Conservation (phyloP, 108 stramenopile genomes). For the Fistulifera solaris region DNA sequence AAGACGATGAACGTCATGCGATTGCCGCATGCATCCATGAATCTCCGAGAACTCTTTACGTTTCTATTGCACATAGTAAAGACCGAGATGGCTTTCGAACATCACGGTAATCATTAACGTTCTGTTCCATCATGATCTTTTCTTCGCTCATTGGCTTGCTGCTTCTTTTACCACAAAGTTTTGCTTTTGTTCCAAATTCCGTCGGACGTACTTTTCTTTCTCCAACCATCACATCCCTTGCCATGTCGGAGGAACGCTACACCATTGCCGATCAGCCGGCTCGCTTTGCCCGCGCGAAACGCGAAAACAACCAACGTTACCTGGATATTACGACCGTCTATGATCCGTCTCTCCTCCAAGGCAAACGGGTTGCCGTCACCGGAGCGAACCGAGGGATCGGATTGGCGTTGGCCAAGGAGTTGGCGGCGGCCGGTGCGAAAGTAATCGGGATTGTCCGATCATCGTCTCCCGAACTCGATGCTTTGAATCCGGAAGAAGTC, state of each 20-base stretch:
- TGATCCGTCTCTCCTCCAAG: conserved; percentile 21
- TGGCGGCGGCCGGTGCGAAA: conserved; percentile 44
- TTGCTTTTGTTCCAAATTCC: too few species aligned
- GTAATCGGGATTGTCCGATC: conserved; percentile 30
- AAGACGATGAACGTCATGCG: too few species aligned
- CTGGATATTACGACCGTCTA: conserved; percentile 32
- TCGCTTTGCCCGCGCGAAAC: conserved; percentile 27
- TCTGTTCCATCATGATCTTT: too few species aligned
- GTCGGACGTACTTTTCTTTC: too few species aligned
- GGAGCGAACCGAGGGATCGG: conserved; percentile 59
- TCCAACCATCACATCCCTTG: neutral
- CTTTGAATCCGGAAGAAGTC: conserved; percentile 22
- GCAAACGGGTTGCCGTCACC: conserved; percentile 42
- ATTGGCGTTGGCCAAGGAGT: conserved; percentile 34
- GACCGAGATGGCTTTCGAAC: too few species aligned
- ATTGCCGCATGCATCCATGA: too few species aligned
- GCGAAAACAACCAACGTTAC: conserved; percentile 24
- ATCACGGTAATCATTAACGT: too few species aligned
- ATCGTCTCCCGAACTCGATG: conserved; percentile 22
- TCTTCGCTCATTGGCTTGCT: too few species aligned
- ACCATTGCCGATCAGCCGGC: conserved; percentile 31
- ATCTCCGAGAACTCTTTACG: too few species aligned
- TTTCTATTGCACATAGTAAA: too few species aligned
- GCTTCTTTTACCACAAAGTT: too few species aligned
- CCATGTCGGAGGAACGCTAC: conserved; percentile 10